These are phyloP conservation scores for Acanthamoeba rhysodes DNA, from an alignment of 208 protist genomes.

Conservation along the genomic window DNA sequence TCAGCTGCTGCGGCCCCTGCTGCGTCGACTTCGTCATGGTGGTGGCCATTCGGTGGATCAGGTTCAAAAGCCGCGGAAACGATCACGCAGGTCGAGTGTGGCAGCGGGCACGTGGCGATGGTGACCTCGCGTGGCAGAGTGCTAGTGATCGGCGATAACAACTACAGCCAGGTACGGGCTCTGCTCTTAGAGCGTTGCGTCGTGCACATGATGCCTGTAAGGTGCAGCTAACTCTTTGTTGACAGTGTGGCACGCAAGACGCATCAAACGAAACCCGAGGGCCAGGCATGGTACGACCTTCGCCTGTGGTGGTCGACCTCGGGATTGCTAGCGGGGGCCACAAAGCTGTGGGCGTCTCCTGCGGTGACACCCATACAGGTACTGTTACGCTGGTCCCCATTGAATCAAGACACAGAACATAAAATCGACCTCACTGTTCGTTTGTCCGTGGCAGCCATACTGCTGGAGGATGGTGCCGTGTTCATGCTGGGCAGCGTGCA, in stretches of 20 bases:
- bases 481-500: constrained; percentile 35
- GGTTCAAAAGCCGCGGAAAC: neutral
- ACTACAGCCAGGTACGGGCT: constrained; percentile 22
- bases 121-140: neutral
- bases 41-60: constrained; percentile 31
- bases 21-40: neutral
- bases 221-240: neutral
- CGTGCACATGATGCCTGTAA: neutral
- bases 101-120: constrained; percentile 29
- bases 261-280: constrained; percentile 17
- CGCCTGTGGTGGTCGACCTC: constrained; percentile 11
- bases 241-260: constrained; percentile 32
- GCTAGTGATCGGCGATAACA: constrained; percentile 18
- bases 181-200: neutral
- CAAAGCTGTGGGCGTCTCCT: constrained; percentile 1
- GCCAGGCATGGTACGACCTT: constrained; percentile 5
- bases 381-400: neutral
- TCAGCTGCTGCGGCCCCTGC: neutral
- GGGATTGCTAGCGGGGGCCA: neutral
- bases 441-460: neutral
- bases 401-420: too few species aligned
- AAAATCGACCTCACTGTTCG: neutral
- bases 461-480: constrained; percentile 37
- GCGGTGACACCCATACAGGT: constrained; percentile 45
- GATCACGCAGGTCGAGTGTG: neutral